Evolutionary conservation across 352 stramenopile genomes (phyloP), one percentile per base, ranked within the genome.

Genomic region (Globisporangium cylindrosporum): DNA sequence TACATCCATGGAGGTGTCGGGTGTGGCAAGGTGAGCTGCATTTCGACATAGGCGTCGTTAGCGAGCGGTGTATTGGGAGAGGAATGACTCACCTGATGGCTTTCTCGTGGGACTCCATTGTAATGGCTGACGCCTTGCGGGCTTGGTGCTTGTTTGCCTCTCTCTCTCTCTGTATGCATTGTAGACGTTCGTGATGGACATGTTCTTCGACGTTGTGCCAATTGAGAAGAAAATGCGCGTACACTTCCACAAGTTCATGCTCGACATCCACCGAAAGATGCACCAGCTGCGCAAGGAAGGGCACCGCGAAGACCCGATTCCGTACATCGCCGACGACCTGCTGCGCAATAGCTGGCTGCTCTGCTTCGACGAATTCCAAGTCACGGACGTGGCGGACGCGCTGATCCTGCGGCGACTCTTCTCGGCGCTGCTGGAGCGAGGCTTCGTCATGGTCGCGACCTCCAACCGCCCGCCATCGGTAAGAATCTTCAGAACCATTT

Each of bases 241-340:
- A 55, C 97, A 99, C 71, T 99, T 99, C 80, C 97, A 99, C 82
- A 89, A 95, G 63, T 99, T 99, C 73, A 98, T 99, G 88, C 83
- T 98, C 34, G 89, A 98, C 53, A 91, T 99, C 36, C 97, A 99
- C 78, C 79, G 90, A 73, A 81, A 91, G 51, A 98, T 99, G 75
- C 96, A 99, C 81, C 61, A 85, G 64, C 71, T 98, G 64, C 97
- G 98, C 62, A 84, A 97, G 70, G 62, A 93, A 69, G 84, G 95
- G 10, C 80, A 91, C 59, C 84, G 69, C 54, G 79, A 91, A 48
- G 88, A 95, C 64, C 83, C 86, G 20, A 94, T 95, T 58, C 84
- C 86, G 65, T 80, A 90, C 62, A 88, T 99, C 59, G 87, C 91
- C 10, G 70, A 90, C 59, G 83, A 98, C 61, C 67, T 99, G 8